These are phyloP conservation scores for Puccinia brachypodii DNA, from an alignment of 1,284 basidiomycete genomes.

Conservation along the genomic window DNA sequence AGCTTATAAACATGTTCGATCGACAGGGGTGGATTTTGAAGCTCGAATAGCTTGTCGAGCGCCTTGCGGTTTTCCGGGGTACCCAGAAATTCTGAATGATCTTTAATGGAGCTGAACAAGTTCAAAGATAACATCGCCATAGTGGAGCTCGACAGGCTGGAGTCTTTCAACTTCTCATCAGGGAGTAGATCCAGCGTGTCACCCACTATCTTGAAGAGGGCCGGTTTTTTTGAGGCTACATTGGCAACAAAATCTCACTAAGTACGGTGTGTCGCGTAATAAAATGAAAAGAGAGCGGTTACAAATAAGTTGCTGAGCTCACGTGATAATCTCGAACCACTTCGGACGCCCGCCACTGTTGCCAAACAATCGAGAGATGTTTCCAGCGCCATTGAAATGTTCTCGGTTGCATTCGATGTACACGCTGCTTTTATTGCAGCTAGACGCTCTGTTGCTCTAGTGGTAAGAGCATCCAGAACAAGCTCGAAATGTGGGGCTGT, in stretches of 20 bases:
- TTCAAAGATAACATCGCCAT: conserved; percentile 23
- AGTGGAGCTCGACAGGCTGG: background rate
- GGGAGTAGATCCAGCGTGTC: conserved; percentile 6
- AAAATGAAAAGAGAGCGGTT: background rate
- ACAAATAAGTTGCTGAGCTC: background rate
- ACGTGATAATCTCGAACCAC: conserved; percentile 41
- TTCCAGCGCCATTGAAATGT: conserved; percentile 5
- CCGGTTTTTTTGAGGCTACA: background rate
- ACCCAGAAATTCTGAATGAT: conserved; percentile 28
- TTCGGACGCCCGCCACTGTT: conserved; percentile 35
- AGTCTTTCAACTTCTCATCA: background rate
- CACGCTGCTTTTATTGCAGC: background rate
- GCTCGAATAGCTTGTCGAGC: conserved; percentile 18
- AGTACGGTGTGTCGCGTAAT: background rate
- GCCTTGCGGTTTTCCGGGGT: conserved; percentile 21
- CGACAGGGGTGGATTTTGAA: conserved; percentile 2
- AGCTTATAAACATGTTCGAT: conserved; percentile 15
- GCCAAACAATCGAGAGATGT: conserved; percentile 27
- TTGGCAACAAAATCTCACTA: background rate
- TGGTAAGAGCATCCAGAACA: conserved; percentile 18
- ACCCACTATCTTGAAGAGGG: conserved; percentile 19
- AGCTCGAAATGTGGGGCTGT: conserved; percentile 24
- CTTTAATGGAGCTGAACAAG: conserved; percentile 30
- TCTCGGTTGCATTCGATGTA: background rate
- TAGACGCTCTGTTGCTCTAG: conserved; percentile 10